Base-by-base conservation (phyloP, 23 red algal genomes). In the Gracilaria gracilis region DNA sequence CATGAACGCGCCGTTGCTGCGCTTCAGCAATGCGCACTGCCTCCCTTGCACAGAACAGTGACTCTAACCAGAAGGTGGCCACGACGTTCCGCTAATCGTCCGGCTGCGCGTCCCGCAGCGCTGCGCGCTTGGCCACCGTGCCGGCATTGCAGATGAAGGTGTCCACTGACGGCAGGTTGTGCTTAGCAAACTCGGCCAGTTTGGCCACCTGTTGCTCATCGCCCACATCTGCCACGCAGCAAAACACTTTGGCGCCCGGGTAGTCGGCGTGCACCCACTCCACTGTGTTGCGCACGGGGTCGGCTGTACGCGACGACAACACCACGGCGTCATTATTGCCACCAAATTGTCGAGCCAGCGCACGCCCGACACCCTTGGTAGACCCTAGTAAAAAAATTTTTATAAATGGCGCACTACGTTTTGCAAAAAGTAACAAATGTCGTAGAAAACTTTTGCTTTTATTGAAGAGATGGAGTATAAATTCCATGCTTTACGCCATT, bases 61-160 rank as follows among this genome's bases (percentile, higher is more conserved):
- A 67, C 40, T 91, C 95, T 20, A 90, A 44, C 7, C 94, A 50
- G 57, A 94, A 94, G 46, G 95, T 98, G 15, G 23, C 28, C 39
- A 98, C 81, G 7, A 81, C 67, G 40, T 31, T 37, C 14, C 25
- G 38, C 31, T 94, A 20, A 12, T 89, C 86, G 13, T 89, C 85
- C 25, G 91, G 31, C 16, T 37, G 42, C 19, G 73, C 57, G 53
- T 79, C 67, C 17, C 46, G 29, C 38, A 94, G 38, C 33, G 65
- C 44, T 34, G 44, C 86, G 28, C 95, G 88, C 61, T 44, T 19
- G n/a, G 73, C 95, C 34, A 80, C 59, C 16, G 90, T 77, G 57
- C 95, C 95, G 2, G 95, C 95, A 46, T 98, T 98, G 86, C 93
- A 94, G 57, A 98, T 91, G 84, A 92, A 81, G 23, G 55, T 32